A percentile compares a stretch with the other conserved stretches of the same genome.
These are phyloP conservation scores for Castanea mollissima DNA, from an alignment of 306 rosid species.

Conservation along the genomic window DNA sequence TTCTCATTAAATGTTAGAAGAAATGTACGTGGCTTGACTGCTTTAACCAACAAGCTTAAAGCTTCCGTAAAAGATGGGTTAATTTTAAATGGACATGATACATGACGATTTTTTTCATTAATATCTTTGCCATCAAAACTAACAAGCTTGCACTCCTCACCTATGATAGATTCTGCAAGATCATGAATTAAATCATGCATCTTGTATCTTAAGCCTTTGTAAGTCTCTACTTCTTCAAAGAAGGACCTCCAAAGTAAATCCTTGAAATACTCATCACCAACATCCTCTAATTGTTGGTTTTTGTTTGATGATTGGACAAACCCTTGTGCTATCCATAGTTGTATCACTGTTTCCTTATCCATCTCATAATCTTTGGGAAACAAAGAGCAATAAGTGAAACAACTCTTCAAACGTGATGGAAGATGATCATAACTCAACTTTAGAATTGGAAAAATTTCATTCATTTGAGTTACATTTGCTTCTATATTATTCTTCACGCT, in stretches of 20 bases:
- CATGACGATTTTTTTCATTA: neutral
- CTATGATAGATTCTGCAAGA: constrained; percentile 4
- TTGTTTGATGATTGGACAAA: neutral
- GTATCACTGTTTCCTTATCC: neutral
- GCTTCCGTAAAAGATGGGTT: neutral
- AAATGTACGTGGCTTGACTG: neutral
- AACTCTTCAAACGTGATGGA: constrained; percentile 32
- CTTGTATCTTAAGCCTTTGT: neutral
- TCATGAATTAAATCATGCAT: constrained; percentile 7
- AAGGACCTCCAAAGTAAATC: constrained; percentile 17
- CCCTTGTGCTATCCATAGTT: neutral
- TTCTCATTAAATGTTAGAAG: neutral
- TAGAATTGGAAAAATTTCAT: constrained; percentile 32
- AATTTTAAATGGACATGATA: neutral
- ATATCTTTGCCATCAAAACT: neutral
- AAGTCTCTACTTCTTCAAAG: neutral
- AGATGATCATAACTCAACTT: constrained; percentile 27
- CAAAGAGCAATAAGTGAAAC: neutral
- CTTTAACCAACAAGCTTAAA: neutral
- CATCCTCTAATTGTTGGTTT: neutral
- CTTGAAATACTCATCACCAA: neutral
- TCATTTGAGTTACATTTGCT: constrained; percentile 17
- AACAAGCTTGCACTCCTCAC: neutral
- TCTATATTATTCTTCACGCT: constrained; percentile 31
- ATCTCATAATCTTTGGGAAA: neutral